These are phyloP conservation scores for Colletotrichum salicis DNA, from an alignment of 2,329 filamentous ascomycete species.

Conservation along the genomic window DNA sequence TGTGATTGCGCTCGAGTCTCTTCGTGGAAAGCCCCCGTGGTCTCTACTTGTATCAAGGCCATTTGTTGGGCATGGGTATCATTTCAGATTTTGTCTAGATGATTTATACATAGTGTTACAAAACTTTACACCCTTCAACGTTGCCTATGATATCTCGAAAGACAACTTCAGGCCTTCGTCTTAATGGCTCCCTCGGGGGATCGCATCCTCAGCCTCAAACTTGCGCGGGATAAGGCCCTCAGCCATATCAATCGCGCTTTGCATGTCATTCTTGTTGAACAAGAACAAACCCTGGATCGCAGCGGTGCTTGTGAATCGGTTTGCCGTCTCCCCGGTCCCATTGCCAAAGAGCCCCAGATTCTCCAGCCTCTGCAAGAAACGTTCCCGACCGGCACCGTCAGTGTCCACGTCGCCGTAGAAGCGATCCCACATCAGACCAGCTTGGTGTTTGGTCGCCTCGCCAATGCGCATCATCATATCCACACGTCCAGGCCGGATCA, in stretches of 20 bases:
- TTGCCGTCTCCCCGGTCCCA: slow-evolving; percentile 57
- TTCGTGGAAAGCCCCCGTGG: too few relatives aligned
- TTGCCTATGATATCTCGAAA: too few relatives aligned
- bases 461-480: slow-evolving; percentile 93
- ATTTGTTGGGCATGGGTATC: neutral
- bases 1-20: neutral
- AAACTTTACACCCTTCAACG: neutral
- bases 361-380: slow-evolving; percentile 77
- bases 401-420: slow-evolving; percentile 89
- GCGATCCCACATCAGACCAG: slow-evolving; percentile 88
- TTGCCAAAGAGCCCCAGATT: slow-evolving; percentile 76
- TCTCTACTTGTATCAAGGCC: neutral
- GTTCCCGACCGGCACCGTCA: slow-evolving; percentile 68
- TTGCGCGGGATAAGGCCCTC: slow-evolving; percentile 71
- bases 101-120: slow-evolving; percentile 31
- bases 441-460: slow-evolving; percentile 87
- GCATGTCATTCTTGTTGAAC: slow-evolving; percentile 92
- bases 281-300: slow-evolving; percentile 94
- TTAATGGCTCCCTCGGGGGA: slow-evolving; percentile 53
- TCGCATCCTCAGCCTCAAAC: slow-evolving; percentile 59
- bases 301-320: slow-evolving; percentile 80
- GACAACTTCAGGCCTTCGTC: slow-evolving; percentile 47
- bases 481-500: slow-evolving; percentile 90
- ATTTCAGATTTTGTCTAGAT: slow-evolving; percentile 4
- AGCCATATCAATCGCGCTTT: slow-evolving; percentile 85